Base-by-base conservation (phyloP, 306 rosid species). In the Benincasa hispida region DNA sequence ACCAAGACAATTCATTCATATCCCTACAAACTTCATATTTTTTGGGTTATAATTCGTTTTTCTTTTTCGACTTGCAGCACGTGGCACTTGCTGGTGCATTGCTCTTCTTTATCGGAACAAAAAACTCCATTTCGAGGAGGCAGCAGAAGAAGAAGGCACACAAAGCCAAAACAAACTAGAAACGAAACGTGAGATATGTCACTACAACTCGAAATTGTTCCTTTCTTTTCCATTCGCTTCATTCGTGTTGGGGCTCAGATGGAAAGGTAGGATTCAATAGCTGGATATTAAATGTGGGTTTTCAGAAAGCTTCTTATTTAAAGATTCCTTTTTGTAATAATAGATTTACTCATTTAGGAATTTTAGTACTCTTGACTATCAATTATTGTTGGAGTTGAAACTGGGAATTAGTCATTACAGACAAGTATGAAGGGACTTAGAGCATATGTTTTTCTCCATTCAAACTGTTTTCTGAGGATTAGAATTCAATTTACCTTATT, bases 61-160 rank as follows among this genome's bases (percentile, higher is more conserved):
- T 50, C 15, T 0, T 58, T n/a, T 67, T 25, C 41, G 10, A 28
- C 55, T 74, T 58, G 83, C 88, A 93, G 98, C 87, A 70, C 54
- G 56, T 70, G 1, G 96, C 98, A 67, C 86, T 93, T 74, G 85
- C 84, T 51, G 98, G 98, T 56, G 95, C 98, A 22, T 77, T 91
- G 83, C 85, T 93, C 45, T 91, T 93, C 84, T 93, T 91, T 77
- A 74, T 88, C 1, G 98, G 91, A 76, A 87, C 92, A 87, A 93
- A 91, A 89, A 86, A 82, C 81, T 87, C 92, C 9, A 89, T 86
- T 79, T 83, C 87, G 67, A 84, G 81, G 83, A 90, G 86, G 78
- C 93, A 84, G 67, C 56, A 58, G 70, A 90, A 86, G 89, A 93
- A 87, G 91, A 91, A 86, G 83, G 82, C 85, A 77, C 89, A 86